Evolutionary conservation across 1,139 yeast genomes (phyloP).

Genomic region (Pichia sp.): DNA sequence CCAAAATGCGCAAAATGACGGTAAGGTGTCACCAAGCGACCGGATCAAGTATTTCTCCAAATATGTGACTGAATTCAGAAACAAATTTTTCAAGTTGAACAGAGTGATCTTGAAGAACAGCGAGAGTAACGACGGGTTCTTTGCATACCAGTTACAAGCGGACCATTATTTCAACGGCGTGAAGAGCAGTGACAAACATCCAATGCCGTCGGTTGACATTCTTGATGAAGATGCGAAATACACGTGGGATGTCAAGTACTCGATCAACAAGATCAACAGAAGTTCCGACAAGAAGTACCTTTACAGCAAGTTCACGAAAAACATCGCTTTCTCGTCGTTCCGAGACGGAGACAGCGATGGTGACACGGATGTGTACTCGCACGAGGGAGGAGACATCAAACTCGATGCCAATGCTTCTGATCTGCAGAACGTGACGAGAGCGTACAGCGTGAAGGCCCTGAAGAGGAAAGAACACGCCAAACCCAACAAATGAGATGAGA

Average conservation of each 20-base stretch:
- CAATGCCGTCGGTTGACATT: slow-evolving; percentile 28
- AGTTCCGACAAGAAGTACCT: slow-evolving; percentile 12
- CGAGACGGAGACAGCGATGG: slow-evolving; percentile 23
- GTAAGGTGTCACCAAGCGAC: slow-evolving; percentile 15
- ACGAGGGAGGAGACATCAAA: slow-evolving; percentile 23
- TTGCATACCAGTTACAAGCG: slow-evolving; percentile 26
- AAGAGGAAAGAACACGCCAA: slow-evolving; percentile 19
- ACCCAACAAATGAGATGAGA: not conserved
- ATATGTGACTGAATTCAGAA: slow-evolving; percentile 13
- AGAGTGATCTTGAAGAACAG: slow-evolving; percentile 17
- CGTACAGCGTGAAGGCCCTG: slow-evolving; percentile 38
- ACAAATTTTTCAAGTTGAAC: slow-evolving; percentile 17
- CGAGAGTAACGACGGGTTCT: slow-evolving; percentile 15
- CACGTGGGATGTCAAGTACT: slow-evolving; percentile 30
- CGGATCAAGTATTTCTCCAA: slow-evolving; percentile 17
- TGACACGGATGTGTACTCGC: slow-evolving; percentile 19
- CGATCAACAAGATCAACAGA: slow-evolving; percentile 21
- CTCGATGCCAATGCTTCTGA: slow-evolving; percentile 30
- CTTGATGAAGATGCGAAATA: slow-evolving; percentile 18
- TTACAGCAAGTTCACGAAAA: slow-evolving; percentile 27
- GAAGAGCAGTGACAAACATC: slow-evolving; percentile 18
- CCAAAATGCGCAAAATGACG: not conserved
- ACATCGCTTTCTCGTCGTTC: slow-evolving; percentile 18
- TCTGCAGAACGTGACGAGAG: slow-evolving; percentile 36
- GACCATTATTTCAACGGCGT: slow-evolving; percentile 29